phyloP scores from a whole-genome alignment of 768 basidiomycete species.

The Termitomyces sp. region DNA sequence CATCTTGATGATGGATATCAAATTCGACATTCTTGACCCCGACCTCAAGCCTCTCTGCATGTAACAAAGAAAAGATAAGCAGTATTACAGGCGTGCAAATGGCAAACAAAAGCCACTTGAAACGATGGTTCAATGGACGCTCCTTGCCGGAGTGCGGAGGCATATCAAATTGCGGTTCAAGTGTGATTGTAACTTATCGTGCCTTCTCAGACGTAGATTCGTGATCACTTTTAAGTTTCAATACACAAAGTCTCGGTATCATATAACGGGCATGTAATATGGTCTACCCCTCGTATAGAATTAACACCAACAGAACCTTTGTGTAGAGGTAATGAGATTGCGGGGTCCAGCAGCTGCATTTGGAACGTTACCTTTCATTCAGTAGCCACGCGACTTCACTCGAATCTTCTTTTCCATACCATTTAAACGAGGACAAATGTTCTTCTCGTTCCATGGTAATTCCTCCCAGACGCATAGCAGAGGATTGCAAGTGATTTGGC shows the following conservation, averaged over 20 bases:
- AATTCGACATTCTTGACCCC: constrained; percentile 1
- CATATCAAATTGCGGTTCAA: not conserved
- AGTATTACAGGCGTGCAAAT: constrained; percentile 6
- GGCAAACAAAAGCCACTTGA: constrained; percentile 3
- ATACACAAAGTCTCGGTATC: not conserved
- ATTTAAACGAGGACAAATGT: constrained; percentile 40
- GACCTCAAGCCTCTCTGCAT: not conserved
- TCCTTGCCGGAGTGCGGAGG: not conserved
- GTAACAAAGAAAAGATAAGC: not conserved
- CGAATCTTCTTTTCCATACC: constrained; percentile 39
- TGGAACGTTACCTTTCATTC: constrained; percentile 38
- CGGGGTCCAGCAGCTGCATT: not conserved
- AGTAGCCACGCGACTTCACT: constrained; percentile 36
- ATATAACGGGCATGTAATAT: not conserved
- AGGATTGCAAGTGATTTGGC: constrained; percentile 23
- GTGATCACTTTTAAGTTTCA: not conserved
- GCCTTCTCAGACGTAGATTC: not conserved
- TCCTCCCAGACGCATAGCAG: constrained; percentile 26
- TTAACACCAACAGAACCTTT: constrained; percentile 39
- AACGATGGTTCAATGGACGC: not conserved
- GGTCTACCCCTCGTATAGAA: not conserved
- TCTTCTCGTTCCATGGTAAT: constrained; percentile 27
- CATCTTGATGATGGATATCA: constrained; percentile 4
- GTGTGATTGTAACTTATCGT: not conserved
- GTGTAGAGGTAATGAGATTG: not conserved